A percentile compares a stretch with the other conserved stretches of the same genome.
Conservation (phyloP, 306 rosid species). For the Glycine soja region DNA sequence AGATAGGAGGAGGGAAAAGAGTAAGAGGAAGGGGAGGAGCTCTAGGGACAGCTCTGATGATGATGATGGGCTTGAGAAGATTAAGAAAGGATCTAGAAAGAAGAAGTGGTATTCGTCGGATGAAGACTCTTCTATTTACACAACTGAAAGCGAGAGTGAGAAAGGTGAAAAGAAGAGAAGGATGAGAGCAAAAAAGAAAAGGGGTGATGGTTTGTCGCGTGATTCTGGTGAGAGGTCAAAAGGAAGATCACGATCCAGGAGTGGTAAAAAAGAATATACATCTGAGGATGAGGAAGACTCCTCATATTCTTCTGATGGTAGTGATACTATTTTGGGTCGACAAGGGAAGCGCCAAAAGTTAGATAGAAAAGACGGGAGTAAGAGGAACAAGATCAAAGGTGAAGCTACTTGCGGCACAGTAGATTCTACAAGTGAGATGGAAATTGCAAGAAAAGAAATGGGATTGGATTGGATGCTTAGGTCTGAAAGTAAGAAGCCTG, state of each 20-base stretch:
- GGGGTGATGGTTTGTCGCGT: conserved; percentile 16
- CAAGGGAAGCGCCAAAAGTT: conserved; percentile 25
- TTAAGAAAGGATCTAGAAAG: conserved; percentile 64
- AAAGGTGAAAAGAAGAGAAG: conserved; percentile 49
- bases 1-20: conserved; percentile 46
- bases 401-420: conserved; percentile 21
- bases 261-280: conserved; percentile 44
- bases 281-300: conserved; percentile 61
- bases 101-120: conserved; percentile 79
- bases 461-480: conserved; percentile 98
- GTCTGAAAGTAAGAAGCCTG: conserved; percentile 63
- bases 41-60: conserved; percentile 60
- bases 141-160: conserved; percentile 58
- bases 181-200: conserved; percentile 56
- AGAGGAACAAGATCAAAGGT: conserved; percentile 44
- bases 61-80: conserved; percentile 60
- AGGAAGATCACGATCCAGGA: conserved; percentile 45
- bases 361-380: conserved; percentile 44
- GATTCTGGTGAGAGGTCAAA: conserved; percentile 49
- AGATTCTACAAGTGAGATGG: conserved; percentile 54
- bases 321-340: conserved; percentile 43
- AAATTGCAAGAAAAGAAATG: conserved; percentile 77
- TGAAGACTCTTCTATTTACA: conserved; percentile 56
- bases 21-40: conserved; percentile 57
- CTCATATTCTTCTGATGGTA: conserved; percentile 43